Evolutionary conservation across 2,329 filamentous ascomycete species (phyloP).

Genomic region (Zymoseptoria pseudotritici): DNA sequence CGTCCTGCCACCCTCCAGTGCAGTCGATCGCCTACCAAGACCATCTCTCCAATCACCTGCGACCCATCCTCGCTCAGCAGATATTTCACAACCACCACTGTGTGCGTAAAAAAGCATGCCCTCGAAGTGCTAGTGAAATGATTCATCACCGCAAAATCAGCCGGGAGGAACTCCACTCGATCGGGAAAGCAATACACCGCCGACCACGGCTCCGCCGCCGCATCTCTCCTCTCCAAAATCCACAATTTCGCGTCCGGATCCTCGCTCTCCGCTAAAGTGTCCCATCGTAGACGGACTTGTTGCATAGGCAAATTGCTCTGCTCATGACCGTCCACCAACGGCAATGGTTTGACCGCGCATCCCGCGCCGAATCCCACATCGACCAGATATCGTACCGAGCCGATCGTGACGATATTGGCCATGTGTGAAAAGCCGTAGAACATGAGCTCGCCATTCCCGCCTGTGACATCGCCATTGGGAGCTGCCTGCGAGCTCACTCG

Average conservation of each 20-base stretch:
- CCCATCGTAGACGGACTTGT: slow-evolving; percentile 15
- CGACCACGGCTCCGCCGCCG: slow-evolving; percentile 41
- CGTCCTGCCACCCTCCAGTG: slow-evolving; percentile 40
- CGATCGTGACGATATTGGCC: slow-evolving; percentile 41
- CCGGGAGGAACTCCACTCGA: slow-evolving; percentile 49
- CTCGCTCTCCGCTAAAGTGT: slow-evolving; percentile 15
- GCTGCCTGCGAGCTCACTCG: slow-evolving; percentile 28
- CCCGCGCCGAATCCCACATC: slow-evolving; percentile 62
- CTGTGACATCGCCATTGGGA: slow-evolving; percentile 4
- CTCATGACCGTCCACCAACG: slow-evolving; percentile 39
- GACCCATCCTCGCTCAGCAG: slow-evolving; percentile 37
- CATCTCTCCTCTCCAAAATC: slow-evolving; percentile 33
- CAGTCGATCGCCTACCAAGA: slow-evolving; percentile 37
- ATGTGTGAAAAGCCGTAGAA: slow-evolving; percentile 33
- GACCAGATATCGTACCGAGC: slow-evolving; percentile 44
- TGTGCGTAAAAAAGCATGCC: slow-evolving; percentile 48
- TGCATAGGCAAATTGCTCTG: neutral
- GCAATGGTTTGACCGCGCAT: slow-evolving; percentile 51
- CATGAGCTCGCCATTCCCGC: neutral
- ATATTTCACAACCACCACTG: slow-evolving; percentile 48
- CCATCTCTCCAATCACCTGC: slow-evolving; percentile 31
- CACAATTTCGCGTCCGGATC: slow-evolving; percentile 32
- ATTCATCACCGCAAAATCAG: slow-evolving; percentile 57
- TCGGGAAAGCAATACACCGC: slow-evolving; percentile 59
- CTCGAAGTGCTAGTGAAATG: slow-evolving; percentile 45